Conservation (phyloP, 164 flowering plant genomes). For the Piper betle region DNA sequence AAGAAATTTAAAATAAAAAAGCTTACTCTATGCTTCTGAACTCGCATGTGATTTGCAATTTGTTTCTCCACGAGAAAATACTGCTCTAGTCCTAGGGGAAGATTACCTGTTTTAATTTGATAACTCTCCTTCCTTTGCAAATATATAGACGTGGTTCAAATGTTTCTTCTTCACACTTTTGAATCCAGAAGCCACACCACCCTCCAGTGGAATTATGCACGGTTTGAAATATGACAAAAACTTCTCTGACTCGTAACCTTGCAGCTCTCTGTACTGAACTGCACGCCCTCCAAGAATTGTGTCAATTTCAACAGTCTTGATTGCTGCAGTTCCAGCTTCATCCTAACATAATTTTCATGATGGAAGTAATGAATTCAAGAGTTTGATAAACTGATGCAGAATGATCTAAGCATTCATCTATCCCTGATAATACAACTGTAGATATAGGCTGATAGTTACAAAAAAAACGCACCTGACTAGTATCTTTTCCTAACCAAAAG, state of each 20-base stretch:
- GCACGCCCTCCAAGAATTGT: conserved; percentile 97
- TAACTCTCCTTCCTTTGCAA: conserved; percentile 84
- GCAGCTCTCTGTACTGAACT: conserved; percentile 90
- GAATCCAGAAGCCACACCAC: conserved; percentile 98
- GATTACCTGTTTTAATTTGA: conserved; percentile 79
- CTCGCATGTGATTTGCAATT: too few relatives aligned
- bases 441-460: too few relatives aligned
- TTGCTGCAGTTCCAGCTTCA: conserved; percentile 98
- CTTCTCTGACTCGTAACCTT: conserved; percentile 97
- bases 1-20: too few relatives aligned
- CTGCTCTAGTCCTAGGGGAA: neutral
- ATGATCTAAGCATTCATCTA: neutral
- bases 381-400: conserved; percentile 2
- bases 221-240: conserved; percentile 97
- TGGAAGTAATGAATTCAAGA: neutral
- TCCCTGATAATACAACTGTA: neutral
- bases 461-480: conserved; percentile 61
- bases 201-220: conserved; percentile 90
- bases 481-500: conserved; percentile 96
- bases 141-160: conserved; percentile 81
- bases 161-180: conserved; percentile 69
- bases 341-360: conserved; percentile 34
- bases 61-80: neutral
- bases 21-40: too few relatives aligned
- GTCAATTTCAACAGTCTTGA: conserved; percentile 97